phyloP scores from a whole-genome alignment of 2,329 filamentous ascomycete species.

The Alternaria ethzedia region DNA sequence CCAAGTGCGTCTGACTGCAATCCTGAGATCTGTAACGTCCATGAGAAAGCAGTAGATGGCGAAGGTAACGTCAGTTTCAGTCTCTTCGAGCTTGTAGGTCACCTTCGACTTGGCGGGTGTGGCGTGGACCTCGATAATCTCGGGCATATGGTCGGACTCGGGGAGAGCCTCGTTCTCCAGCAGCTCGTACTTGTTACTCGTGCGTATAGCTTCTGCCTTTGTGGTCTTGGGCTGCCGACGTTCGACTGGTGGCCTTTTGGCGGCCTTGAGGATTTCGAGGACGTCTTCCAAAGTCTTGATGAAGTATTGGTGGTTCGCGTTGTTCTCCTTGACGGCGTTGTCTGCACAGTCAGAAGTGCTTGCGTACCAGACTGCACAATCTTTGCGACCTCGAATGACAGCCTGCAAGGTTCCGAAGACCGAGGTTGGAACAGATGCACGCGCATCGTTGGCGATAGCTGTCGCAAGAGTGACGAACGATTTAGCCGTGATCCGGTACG shows the following conservation, averaged over 20 bases:
- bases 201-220: background rate
- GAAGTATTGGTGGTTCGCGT: background rate
- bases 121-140: background rate
- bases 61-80: constrained; percentile 2
- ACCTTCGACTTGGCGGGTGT: background rate
- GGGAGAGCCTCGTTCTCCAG: background rate
- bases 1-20: constrained; percentile 40
- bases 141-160: background rate
- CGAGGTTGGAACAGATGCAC: background rate
- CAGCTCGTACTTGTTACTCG: background rate
- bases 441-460: background rate
- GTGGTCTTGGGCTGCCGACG: background rate
- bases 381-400: background rate
- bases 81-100: constrained; percentile 5
- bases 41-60: constrained; percentile 38
- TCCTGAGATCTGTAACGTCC: constrained; percentile 38
- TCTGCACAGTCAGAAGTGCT: background rate
- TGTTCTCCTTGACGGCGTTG: background rate
- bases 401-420: background rate
- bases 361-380: background rate
- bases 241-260: background rate
- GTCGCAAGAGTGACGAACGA: background rate
- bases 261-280: background rate
- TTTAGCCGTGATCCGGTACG: background rate
- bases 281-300: background rate